Percentiles rank a stretch among this genome's conserved stretches.
These are phyloP conservation scores for Halenospora varia DNA, from an alignment of 495 filamentous ascomycete genomes.

Conservation along the genomic window DNA sequence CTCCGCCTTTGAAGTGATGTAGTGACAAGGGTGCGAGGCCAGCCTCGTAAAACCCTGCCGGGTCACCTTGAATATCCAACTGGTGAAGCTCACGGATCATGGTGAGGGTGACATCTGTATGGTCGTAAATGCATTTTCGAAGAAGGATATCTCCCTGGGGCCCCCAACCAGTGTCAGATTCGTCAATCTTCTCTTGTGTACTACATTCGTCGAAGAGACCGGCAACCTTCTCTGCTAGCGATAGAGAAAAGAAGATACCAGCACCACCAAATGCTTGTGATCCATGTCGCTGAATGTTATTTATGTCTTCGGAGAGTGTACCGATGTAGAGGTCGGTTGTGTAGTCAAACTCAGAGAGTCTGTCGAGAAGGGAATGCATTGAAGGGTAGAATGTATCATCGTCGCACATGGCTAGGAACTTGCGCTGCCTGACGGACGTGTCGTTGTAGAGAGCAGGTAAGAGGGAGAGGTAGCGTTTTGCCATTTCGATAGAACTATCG, in stretches of 20 bases:
- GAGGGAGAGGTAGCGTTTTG: conserved; percentile 22
- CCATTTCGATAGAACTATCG: conserved; percentile 21
- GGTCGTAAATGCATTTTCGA: conserved; percentile 44
- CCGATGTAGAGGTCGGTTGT: conserved; percentile 48
- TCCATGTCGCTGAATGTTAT: conserved; percentile 38
- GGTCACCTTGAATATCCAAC: conserved; percentile 24
- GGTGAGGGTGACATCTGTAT: conserved; percentile 46
- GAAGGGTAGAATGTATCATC: conserved; percentile 53
- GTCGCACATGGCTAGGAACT: conserved; percentile 38
- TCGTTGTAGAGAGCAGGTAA: conserved; percentile 20
- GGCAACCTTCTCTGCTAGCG: conserved; percentile 41
- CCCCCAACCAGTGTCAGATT: conserved; percentile 29
- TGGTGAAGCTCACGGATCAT: conserved; percentile 45
- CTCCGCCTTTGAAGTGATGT: conserved; percentile 27
- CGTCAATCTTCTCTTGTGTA: conserved; percentile 39
- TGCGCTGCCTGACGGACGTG: conserved; percentile 10
- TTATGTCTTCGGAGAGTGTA: conserved; percentile 43
- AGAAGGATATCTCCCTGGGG: conserved; percentile 42
- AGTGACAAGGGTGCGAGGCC: conserved; percentile 21
- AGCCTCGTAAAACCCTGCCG: conserved; percentile 25
- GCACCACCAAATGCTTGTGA: conserved; percentile 55
- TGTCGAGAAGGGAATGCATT: conserved; percentile 42
- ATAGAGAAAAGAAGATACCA: conserved; percentile 53
- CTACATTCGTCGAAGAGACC: conserved; percentile 25
- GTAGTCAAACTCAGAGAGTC: conserved; percentile 42